These are phyloP conservation scores for Paramecium primaurelia DNA, from an alignment of 73 alveolate genomes.

Conservation along the genomic window DNA sequence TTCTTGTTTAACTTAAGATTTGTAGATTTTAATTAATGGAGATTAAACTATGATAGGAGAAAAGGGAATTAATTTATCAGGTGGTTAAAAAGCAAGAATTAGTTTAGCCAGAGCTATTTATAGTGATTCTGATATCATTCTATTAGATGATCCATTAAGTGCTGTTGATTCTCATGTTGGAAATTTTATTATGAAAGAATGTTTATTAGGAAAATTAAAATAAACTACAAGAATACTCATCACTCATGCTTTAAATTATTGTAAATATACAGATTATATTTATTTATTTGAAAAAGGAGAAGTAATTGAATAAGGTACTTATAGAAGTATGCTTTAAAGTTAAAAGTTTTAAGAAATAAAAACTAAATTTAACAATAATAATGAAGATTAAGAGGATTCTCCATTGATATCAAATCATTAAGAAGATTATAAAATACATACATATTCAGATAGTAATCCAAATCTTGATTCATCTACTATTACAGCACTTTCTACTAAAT, in stretches of 20 bases:
- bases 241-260: constrained; percentile 73
- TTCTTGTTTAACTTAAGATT: constrained; percentile 60
- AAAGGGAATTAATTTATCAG: constrained; percentile 71
- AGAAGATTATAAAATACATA: constrained; percentile 70
- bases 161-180: constrained; percentile 97
- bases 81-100: constrained; percentile 80
- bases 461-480: not conserved
- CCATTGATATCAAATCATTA: constrained; percentile 75
- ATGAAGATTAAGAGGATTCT: not conserved
- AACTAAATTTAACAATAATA: not conserved
- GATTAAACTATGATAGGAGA: constrained; percentile 71
- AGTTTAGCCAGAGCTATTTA: constrained; percentile 76
- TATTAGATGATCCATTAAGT: constrained; percentile 81
- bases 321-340: not conserved
- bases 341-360: not conserved
- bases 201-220: constrained; percentile 77
- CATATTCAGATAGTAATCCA: constrained; percentile 1
- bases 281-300: constrained; percentile 83
- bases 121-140: constrained; percentile 60
- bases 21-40: constrained; percentile 61
- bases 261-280: constrained; percentile 81
- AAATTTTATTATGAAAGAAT: constrained; percentile 81
- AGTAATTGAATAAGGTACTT: constrained; percentile 60
- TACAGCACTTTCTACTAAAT: constrained; percentile 46
- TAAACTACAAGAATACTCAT: constrained; percentile 90